Evolutionary conservation across 2,329 filamentous ascomycete species (phyloP), one percentile per base, ranked within the genome.

Genomic region (Ceratocystis albifundus): DNA sequence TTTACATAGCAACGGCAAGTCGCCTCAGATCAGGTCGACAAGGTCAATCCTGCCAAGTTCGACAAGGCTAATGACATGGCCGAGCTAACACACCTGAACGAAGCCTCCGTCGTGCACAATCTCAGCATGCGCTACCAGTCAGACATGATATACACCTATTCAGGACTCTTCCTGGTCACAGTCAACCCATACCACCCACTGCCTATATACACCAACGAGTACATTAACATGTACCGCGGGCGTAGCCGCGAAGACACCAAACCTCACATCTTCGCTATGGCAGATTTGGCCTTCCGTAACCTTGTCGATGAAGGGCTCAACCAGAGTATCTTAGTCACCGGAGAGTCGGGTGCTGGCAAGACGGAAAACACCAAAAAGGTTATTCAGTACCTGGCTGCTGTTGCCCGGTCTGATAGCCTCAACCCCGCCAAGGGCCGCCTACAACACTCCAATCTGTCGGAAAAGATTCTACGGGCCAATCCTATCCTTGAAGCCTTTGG

Each of bases 11-110:
- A 96, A 84, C 87, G 90, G 71, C 89, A 96, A 73, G 87, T 94
- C 63, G 87, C 93, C 70, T 78, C 84, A 64, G 92, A 97, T 72
- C 88, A 86, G 71, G 91, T 96, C 71, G 95, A 99, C 80, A 97
- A 96, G 77, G 95, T 99, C 79, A 99, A 99, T 77, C 94, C 94
- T 61, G 93, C 93, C 73, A 99, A 99, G 75, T 99, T 99, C 78
- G 94, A 99, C 82, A 99, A 96, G 77, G 93, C 93, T 70, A 91
- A 95, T 78, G 95, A 99, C 76, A 99, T 99, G 94, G 94, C 95
- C 28, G 94, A 99, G 75, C 82, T 99, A 73, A 99, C 94, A 4
- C 94, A 99, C 76, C 80, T 99, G 70, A 99, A 99, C 76, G 94
- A 99, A 77, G 89, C 93, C 25, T 97, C 94, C 0, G 94, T 99